Base-by-base conservation (phyloP, 352 stramenopile species). In the Aphanomyces stellatus region DNA sequence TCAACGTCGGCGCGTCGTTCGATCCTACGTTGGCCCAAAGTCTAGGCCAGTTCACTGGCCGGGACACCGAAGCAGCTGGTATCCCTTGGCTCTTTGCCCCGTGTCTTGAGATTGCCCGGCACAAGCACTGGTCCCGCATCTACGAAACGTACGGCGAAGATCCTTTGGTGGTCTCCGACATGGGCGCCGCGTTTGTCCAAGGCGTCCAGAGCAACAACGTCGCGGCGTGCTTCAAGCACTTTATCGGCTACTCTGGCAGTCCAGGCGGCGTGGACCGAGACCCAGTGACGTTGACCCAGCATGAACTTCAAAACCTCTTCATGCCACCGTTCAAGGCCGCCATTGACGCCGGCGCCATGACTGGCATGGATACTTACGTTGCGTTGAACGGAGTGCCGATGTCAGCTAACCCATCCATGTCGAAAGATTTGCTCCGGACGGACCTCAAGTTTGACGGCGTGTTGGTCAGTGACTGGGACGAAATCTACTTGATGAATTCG, bases 311-410 rank as follows among this genome's bases (percentile, higher is more conserved):
- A 62, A 94, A 94, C 59, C 79, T 85, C 66, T 96, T 95, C 51
- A 78, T 86, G 2, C 87, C 85, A n/a, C 76, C 88, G 0, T 97
- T 95, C 62, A 56, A 88, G 19, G 81, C 87, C 2, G 87, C 87
- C 17, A 86, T 95, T 24, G 76, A 86, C 28, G 83, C 94, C 7
- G 86, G 85, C 2, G 82, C 81, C 2, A 78, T 93, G 65, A 91
- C 90, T 0, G 82, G 89, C 1, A 98, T 98, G 94, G 91, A 97
- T 72, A 94, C 71, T 53, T 98, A 98, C 77, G 91, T 90, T 53
- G 93, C 94, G 62, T 64, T 97, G 48, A 96, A 96, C 60, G 89
- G 89, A 4, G 78, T 97, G n/a, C 93, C 93, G 0, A 88, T 97
- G 13, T 82, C 96, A 4, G 77, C 79, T 19, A 97, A 90, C 51